These are phyloP conservation scores for Nemania diffusa DNA, from an alignment of 2,329 filamentous ascomycete genomes.

Conservation along the genomic window DNA sequence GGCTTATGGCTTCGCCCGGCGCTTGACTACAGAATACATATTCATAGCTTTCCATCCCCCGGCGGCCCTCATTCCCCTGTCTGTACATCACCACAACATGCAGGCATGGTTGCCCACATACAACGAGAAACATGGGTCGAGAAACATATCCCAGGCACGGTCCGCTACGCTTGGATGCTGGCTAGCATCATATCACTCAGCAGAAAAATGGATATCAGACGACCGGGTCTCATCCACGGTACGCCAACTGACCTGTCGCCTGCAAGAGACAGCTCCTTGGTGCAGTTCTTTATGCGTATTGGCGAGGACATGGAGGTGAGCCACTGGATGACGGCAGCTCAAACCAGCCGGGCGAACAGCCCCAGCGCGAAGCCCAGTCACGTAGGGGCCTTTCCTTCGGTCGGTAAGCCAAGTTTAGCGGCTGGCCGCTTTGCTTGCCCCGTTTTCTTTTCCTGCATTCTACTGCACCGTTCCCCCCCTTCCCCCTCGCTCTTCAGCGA, in stretches of 20 bases:
- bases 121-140: not conserved
- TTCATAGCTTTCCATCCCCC: not conserved
- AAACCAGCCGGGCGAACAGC: conserved; percentile 29
- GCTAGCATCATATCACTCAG: conserved; percentile 15
- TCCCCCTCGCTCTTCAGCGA: not conserved
- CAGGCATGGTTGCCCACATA: conserved; percentile 26
- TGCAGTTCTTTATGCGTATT: conserved; percentile 32
- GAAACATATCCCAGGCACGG: not conserved
- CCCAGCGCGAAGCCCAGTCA: conserved; percentile 13
- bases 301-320: conserved; percentile 24
- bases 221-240: conserved; percentile 18
- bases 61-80: conserved; percentile 22
- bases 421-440: conserved; percentile 31
- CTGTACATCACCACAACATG: conserved; percentile 21
- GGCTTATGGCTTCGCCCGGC: no score
- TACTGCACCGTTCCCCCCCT: not conserved
- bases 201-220: conserved; percentile 16
- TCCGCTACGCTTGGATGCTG: not conserved
- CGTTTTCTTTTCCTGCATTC: conserved; percentile 26
- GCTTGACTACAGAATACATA: no score
- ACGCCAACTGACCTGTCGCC: conserved; percentile 15
- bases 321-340: conserved; percentile 31
- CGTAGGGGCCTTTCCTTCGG: not conserved
- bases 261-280: conserved; percentile 20
- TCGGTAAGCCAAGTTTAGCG: conserved; percentile 25